Evolutionary conservation across 306 rosid species (phyloP), one percentile per base, ranked within the genome.

Genomic region (Medicago truncatula): DNA sequence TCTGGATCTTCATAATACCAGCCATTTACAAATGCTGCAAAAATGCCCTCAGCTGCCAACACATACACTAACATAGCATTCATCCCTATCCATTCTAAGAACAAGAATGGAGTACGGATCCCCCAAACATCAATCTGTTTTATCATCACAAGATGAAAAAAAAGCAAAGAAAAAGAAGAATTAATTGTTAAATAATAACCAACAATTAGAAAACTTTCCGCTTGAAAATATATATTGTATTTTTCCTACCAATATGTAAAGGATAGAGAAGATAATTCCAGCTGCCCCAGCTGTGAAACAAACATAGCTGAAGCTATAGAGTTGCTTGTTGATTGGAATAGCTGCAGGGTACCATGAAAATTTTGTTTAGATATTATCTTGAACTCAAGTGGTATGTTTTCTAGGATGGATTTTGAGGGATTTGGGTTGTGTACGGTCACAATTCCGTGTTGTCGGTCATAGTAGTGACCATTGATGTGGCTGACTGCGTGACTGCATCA

Each of bases 1-100:
- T 78, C 64, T 75, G 86, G 81, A 62, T 77, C 52, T 70, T 80
- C 77, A 77, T 91, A 91, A 68, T 77, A 93, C 98, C 97, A 91
- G 17, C 96, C 98, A 77, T 93, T 93, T 23, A 93, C 84, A 71
- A 93, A 93, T 57, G 96, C 97, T 20, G 96, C 98, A 12, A 93
- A 91, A 63, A 93, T 93, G 6, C 96, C 97, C 31, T 93, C 81
- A 13, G 97, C 98, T 52, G 96, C 97, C 93, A 93, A 73, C 77
- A 91, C 96, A 83, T 81, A 93, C 74, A 93, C 97, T 17, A 91
- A 88, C 98, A 93, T 91, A 9, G 97, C 97, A 74, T 93, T 93
- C 97, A 88, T 89, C 79, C 98, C 98, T 23, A 93, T 93, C 98
- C 98, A 93, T 66, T 93, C 97, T 58, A 93, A 82, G 83, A 89